These are phyloP conservation scores for Knoxdaviesia capensis DNA, from an alignment of 2,329 filamentous ascomycete species.

Conservation along the genomic window DNA sequence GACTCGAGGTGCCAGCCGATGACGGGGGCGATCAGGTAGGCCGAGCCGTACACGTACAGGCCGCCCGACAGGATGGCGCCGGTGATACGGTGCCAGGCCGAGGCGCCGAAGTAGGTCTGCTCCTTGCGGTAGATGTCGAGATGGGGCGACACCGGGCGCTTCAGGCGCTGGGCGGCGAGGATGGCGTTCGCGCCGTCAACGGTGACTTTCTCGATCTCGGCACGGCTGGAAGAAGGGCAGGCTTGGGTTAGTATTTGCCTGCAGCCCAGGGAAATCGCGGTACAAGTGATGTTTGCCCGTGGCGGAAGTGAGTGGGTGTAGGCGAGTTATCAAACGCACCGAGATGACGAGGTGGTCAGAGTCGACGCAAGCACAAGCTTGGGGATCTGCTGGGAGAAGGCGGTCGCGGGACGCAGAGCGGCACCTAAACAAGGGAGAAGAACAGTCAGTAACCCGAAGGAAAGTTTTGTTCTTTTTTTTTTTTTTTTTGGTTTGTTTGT, in stretches of 20 bases:
- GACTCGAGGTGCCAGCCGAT: constrained; percentile 44
- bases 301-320: not conserved
- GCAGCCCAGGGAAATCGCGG: not conserved
- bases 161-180: constrained; percentile 61
- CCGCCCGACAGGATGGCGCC: constrained; percentile 49
- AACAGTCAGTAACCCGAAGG: too few relatives aligned
- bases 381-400: constrained; percentile 18
- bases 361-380: constrained; percentile 22
- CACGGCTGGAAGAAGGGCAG: constrained; percentile 15
- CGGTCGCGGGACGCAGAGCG: constrained; percentile 10
- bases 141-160: constrained; percentile 70
- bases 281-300: not conserved
- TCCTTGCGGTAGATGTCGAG: constrained; percentile 69
- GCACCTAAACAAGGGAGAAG: too few relatives aligned
- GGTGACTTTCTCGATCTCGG: constrained; percentile 37
- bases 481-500: too few relatives aligned
- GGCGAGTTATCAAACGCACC: constrained; percentile 16
- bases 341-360: constrained; percentile 22
- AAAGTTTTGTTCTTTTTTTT: too few relatives aligned
- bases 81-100: constrained; percentile 65
- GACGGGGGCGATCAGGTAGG: constrained; percentile 64
- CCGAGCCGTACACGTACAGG: constrained; percentile 61
- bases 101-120: constrained; percentile 66
- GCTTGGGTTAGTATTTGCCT: not conserved
- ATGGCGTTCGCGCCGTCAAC: constrained; percentile 35